Evolutionary conservation across 2,329 filamentous ascomycete species (phyloP).

Genomic region (Neopestalotiopsis sp.): DNA sequence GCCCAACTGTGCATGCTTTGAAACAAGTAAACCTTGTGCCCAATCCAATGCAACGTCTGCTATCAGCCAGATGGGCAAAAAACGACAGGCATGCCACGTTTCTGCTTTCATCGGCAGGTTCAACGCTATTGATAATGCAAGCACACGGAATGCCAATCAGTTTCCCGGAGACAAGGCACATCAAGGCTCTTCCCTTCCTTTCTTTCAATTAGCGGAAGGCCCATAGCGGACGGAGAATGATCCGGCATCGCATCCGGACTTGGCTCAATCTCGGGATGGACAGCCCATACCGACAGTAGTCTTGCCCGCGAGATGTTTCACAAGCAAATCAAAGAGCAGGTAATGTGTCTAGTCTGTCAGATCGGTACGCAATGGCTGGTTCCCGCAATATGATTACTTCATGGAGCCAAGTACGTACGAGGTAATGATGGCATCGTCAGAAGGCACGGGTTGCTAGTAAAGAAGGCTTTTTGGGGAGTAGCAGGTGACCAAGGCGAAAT

Average conservation of each 20-base stretch:
- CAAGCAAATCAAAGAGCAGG: background rate
- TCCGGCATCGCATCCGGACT: slow-evolving; percentile 5
- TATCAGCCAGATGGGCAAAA: background rate
- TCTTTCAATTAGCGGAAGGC: background rate
- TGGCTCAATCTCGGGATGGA: slow-evolving; percentile 5
- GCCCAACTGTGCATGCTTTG: background rate
- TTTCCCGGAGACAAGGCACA: background rate
- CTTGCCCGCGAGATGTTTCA: background rate
- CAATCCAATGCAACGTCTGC: slow-evolving; percentile 4
- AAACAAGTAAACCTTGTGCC: background rate
- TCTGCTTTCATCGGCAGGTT: background rate
- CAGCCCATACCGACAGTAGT: background rate
- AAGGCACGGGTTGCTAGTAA: background rate
- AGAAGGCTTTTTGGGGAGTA: background rate
- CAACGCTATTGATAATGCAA: background rate
- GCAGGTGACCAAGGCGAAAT: slow-evolving; percentile 8
- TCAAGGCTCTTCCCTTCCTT: background rate
- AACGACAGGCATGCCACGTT: slow-evolving; percentile 14
- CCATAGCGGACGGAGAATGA: background rate
- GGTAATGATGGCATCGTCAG: background rate
- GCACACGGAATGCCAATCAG: background rate
- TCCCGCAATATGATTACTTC: background rate
- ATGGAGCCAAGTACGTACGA: background rate
- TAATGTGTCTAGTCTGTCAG: background rate
- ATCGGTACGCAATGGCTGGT: background rate